phyloP scores from a whole-genome alignment of 225 moss, liverwort and hornwort species.

The Pseudisothecium myosuroides region DNA sequence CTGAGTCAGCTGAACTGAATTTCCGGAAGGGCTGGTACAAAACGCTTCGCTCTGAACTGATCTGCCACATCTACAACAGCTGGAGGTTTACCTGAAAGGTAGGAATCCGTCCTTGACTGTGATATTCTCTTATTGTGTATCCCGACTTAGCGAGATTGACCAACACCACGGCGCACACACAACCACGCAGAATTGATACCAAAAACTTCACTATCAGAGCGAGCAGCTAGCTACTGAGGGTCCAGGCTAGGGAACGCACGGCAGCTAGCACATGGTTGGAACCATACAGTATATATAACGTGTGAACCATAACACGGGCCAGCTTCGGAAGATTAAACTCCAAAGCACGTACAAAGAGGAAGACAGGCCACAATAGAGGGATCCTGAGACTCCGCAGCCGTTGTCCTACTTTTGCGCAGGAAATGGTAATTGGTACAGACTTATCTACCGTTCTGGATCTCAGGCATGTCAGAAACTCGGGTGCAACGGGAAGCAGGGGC shows the following conservation, averaged over 20 bases:
- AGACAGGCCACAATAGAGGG: background rate
- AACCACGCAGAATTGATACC: background rate
- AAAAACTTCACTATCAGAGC: background rate
- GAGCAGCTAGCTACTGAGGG: background rate
- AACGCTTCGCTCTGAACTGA: background rate
- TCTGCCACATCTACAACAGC: constrained; percentile 28
- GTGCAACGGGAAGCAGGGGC: background rate
- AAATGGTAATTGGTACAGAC: background rate
- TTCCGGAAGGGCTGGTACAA: background rate
- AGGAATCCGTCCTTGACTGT: background rate
- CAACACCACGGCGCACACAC: background rate
- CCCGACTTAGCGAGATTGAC: background rate
- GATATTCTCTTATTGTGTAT: background rate
- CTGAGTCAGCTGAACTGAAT: constrained; percentile 11
- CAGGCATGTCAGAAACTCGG: constrained; percentile 5
- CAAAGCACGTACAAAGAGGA: background rate
- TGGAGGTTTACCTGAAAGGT: background rate
- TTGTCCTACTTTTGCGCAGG: background rate
- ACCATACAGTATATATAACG: background rate
- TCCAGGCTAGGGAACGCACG: background rate
- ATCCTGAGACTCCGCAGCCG: constrained; percentile 13
- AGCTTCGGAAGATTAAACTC: background rate
- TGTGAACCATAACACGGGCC: background rate
- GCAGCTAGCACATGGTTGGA: background rate
- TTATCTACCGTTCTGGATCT: background rate